Percentiles rank a stretch among this genome's conserved stretches.
Evolutionary conservation across 306 rosid genomes (phyloP).

Genomic region (Chamaecrista fasciculata): DNA sequence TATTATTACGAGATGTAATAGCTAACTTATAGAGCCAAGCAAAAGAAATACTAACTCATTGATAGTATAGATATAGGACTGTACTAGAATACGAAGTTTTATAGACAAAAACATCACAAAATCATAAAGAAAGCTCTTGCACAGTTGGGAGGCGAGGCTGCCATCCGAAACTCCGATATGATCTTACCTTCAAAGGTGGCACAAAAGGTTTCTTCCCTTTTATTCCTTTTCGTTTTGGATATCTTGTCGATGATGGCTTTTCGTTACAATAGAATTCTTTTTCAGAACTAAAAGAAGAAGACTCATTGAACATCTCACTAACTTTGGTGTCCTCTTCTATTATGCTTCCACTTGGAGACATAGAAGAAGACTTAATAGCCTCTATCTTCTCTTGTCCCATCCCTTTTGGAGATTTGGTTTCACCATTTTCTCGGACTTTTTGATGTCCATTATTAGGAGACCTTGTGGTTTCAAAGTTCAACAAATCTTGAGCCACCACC

Average conservation of each 20-base stretch:
- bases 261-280: conserved; percentile 44
- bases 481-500: conserved; percentile 10
- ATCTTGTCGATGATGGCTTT: conserved; percentile 30
- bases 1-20: conserved; percentile 15
- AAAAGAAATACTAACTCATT: conserved; percentile 10
- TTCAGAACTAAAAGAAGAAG: conserved; percentile 30
- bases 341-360: conserved; percentile 5
- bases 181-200: conserved; percentile 54
- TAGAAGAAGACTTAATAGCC: neutral
- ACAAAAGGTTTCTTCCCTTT: conserved; percentile 54
- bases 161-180: conserved; percentile 46
- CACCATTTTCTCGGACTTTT: conserved; percentile 22
- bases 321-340: conserved; percentile 21
- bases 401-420: conserved; percentile 2
- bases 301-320: conserved; percentile 24
- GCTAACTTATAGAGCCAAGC: conserved; percentile 2
- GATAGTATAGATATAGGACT: neutral
- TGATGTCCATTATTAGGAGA: conserved; percentile 31
- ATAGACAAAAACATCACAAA: conserved; percentile 17
- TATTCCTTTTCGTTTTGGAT: conserved; percentile 38
- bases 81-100: conserved; percentile 1
- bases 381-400: neutral
- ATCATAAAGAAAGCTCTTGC: conserved; percentile 74
- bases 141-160: conserved; percentile 77
- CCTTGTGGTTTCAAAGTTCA: conserved; percentile 20